phyloP scores from a whole-genome alignment of 352 stramenopile genomes.

The Globisporangium abappressorium region DNA sequence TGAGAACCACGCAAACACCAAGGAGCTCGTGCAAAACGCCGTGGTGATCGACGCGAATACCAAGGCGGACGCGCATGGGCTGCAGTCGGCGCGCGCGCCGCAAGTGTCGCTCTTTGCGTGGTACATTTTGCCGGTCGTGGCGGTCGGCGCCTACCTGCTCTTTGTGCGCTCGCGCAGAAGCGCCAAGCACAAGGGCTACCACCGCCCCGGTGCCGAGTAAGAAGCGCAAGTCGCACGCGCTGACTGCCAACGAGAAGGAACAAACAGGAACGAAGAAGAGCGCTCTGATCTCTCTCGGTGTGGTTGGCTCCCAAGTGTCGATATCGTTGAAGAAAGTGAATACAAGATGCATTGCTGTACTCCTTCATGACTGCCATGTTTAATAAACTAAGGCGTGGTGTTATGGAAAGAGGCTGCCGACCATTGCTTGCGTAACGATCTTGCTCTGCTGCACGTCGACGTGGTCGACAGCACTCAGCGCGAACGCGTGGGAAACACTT shows the following conservation, averaged over 20 bases:
- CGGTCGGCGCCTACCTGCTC: slow-evolving; percentile 63
- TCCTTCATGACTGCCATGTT: too few relatives aligned
- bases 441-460: too few relatives aligned
- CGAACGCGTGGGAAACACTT: too few relatives aligned
- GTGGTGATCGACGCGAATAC: slow-evolving; percentile 27
- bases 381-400: too few relatives aligned
- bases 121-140: slow-evolving; percentile 72
- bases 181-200: slow-evolving; percentile 17
- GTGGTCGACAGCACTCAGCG: too few relatives aligned
- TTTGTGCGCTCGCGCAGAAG: slow-evolving; percentile 47
- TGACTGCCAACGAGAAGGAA: background rate
- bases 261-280: background rate
- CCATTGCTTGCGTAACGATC: too few relatives aligned
- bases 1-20: slow-evolving; percentile 59
- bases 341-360: too few relatives aligned
- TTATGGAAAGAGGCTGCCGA: too few relatives aligned
- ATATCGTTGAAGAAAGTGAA: too few relatives aligned
- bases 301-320: too few relatives aligned
- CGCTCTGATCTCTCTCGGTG: too few relatives aligned
- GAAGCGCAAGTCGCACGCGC: too few relatives aligned
- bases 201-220: slow-evolving; percentile 9
- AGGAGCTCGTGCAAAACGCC: slow-evolving; percentile 32
- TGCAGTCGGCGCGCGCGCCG: slow-evolving; percentile 47
- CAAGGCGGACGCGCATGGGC: slow-evolving; percentile 30
- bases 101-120: slow-evolving; percentile 72